phyloP scores from a whole-genome alignment of 2,329 filamentous ascomycete species.

The Arthrobotrys pseudoclavata region DNA sequence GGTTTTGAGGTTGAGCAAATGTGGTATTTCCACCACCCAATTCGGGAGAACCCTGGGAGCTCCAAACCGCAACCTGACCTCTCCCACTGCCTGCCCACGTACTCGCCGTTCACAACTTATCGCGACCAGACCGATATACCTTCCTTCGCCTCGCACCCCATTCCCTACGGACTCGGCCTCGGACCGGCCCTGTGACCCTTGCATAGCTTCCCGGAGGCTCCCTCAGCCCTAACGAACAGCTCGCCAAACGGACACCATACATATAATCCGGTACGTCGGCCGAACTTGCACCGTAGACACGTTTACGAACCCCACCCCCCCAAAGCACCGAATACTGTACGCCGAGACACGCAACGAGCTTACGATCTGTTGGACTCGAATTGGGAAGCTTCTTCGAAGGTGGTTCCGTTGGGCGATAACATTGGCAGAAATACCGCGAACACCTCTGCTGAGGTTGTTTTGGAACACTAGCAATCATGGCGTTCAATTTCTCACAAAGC shows the following conservation, averaged over 20 bases:
- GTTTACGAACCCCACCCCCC: constrained; percentile 16
- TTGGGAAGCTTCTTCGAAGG: constrained; percentile 16
- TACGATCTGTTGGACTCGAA: background rate
- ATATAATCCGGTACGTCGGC: constrained; percentile 15
- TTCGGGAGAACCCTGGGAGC: constrained; percentile 47
- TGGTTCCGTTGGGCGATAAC: background rate
- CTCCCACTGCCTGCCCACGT: constrained; percentile 16
- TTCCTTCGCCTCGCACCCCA: background rate
- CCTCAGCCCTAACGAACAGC: background rate
- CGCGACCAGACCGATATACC: constrained; percentile 28
- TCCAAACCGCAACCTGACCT: constrained; percentile 36
- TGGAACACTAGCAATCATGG: constrained; percentile 32
- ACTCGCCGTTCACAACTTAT: constrained; percentile 11
- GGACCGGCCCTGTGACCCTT: constrained; percentile 4
- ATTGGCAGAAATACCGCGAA: background rate
- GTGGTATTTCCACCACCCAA: constrained; percentile 34
- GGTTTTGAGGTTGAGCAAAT: constrained; percentile 3
- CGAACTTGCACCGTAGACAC: constrained; percentile 22
- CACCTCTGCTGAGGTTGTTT: constrained; percentile 19
- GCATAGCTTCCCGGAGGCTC: constrained; percentile 19
- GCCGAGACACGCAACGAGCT: background rate
- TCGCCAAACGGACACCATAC: constrained; percentile 5
- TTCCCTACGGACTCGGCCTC: constrained; percentile 12
- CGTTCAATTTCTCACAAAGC: constrained; percentile 59
- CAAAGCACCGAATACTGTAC: background rate